phyloP scores from a whole-genome alignment of 2,329 filamentous ascomycete species.

The Monosporascus sp. region DNA sequence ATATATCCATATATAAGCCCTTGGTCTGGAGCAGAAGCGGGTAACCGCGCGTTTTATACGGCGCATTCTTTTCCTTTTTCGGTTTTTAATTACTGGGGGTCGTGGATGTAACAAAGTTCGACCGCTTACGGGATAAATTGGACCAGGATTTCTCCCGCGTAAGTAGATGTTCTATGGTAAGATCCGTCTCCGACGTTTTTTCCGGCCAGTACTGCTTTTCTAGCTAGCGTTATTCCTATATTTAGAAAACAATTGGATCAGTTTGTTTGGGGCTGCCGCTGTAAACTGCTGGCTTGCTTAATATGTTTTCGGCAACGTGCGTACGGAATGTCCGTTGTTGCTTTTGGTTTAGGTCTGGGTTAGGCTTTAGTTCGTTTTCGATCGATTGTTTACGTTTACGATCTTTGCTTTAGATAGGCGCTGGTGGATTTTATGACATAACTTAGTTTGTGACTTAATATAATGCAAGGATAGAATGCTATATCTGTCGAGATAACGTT shows the following conservation, averaged over 20 bases:
- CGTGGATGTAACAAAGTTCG: slow-evolving; percentile 16
- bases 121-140: slow-evolving; percentile 20
- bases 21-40: slow-evolving; percentile 31
- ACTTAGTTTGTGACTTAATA: too few relatives aligned
- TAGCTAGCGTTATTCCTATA: slow-evolving; percentile 12
- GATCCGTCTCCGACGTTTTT: background rate
- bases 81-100: slow-evolving; percentile 34
- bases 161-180: slow-evolving; percentile 25
- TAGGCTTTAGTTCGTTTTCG: too few relatives aligned
- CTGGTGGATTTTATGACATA: too few relatives aligned
- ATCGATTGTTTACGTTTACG: too few relatives aligned
- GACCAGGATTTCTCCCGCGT: slow-evolving; percentile 24
- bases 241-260: slow-evolving; percentile 13
- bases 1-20: slow-evolving; percentile 35
- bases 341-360: too few relatives aligned
- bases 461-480: too few relatives aligned
- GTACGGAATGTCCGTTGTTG: too few relatives aligned
- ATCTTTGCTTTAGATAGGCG: too few relatives aligned
- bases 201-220: background rate
- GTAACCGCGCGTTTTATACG: slow-evolving; percentile 33
- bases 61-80: slow-evolving; percentile 32
- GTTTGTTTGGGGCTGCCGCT: too few relatives aligned
- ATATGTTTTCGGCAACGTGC: too few relatives aligned
- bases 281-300: too few relatives aligned
- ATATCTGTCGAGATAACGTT: too few relatives aligned